phyloP scores from a whole-genome alignment of 225 moss, liverwort and hornwort genomes.

The Lunularia cruciata region DNA sequence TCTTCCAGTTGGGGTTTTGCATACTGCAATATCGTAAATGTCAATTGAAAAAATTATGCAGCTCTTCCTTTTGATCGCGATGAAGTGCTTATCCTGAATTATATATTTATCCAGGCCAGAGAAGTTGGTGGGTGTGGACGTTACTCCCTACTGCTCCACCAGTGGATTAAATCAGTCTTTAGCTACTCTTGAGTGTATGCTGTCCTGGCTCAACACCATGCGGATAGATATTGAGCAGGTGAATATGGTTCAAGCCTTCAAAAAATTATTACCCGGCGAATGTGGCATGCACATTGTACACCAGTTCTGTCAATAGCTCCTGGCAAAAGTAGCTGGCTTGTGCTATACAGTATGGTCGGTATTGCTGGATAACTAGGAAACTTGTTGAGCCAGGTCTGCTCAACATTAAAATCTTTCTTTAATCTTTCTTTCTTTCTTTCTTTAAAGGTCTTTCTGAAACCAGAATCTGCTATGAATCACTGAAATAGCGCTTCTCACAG shows the following conservation, averaged over 20 bases:
- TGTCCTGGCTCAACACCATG: slow-evolving; percentile 52
- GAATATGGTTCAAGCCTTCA: background rate
- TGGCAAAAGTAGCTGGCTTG: no score
- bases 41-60: background rate
- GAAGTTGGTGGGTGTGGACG: slow-evolving; percentile 59
- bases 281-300: no score
- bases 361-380: no score
- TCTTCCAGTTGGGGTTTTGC: background rate
- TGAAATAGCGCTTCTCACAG: slow-evolving; percentile 34
- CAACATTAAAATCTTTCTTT: no score
- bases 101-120: slow-evolving; percentile 31
- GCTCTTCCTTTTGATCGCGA: background rate
- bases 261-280: no score
- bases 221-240: slow-evolving; percentile 74
- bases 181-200: slow-evolving; percentile 53
- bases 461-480: no score
- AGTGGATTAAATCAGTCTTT: slow-evolving; percentile 59
- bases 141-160: slow-evolving; percentile 62
- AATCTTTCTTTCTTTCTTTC: no score
- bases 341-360: no score
- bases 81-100: background rate
- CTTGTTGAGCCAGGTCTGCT: no score
- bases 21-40: no score
- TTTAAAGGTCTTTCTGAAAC: no score
- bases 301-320: no score